Percentiles rank a stretch among this genome's conserved stretches.
These are phyloP conservation scores for Thelonectria blattea DNA, from an alignment of 2,329 filamentous ascomycete genomes.

Conservation along the genomic window DNA sequence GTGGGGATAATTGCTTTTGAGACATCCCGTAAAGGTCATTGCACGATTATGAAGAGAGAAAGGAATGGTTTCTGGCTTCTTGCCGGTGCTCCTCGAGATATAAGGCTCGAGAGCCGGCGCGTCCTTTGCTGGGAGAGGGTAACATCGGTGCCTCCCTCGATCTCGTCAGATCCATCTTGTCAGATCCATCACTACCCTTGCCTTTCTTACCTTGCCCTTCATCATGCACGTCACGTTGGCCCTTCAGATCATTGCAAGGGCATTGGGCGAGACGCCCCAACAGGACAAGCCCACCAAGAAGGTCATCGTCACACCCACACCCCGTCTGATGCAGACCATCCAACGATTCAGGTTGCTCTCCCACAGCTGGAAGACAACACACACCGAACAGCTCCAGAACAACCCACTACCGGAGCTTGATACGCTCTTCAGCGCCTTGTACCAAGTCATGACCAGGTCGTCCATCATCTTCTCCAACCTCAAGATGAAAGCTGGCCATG, in stretches of 20 bases:
- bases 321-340: slow-evolving; percentile 16
- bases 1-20: background rate
- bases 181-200: slow-evolving; percentile 3
- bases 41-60: background rate
- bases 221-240: slow-evolving; percentile 26
- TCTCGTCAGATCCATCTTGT: background rate
- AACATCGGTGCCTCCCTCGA: background rate
- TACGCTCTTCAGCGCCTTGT: slow-evolving; percentile 16
- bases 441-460: slow-evolving; percentile 21
- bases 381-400: slow-evolving; percentile 9
- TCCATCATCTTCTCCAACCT: slow-evolving; percentile 24
- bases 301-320: slow-evolving; percentile 11
- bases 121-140: background rate
- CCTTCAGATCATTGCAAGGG: slow-evolving; percentile 20
- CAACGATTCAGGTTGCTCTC: slow-evolving; percentile 22
- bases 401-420: slow-evolving; percentile 19
- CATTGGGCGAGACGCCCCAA: slow-evolving; percentile 26
- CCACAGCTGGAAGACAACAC: slow-evolving; percentile 14
- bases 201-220: background rate
- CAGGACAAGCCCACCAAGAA: slow-evolving; percentile 16
- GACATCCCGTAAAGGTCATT: background rate
- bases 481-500: slow-evolving; percentile 20
- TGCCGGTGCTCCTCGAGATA: background rate
- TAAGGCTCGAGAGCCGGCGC: background rate
- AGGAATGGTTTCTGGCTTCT: background rate